These are phyloP conservation scores for Paramecium caudatum DNA, from an alignment of 73 alveolate species.

Conservation along the genomic window DNA sequence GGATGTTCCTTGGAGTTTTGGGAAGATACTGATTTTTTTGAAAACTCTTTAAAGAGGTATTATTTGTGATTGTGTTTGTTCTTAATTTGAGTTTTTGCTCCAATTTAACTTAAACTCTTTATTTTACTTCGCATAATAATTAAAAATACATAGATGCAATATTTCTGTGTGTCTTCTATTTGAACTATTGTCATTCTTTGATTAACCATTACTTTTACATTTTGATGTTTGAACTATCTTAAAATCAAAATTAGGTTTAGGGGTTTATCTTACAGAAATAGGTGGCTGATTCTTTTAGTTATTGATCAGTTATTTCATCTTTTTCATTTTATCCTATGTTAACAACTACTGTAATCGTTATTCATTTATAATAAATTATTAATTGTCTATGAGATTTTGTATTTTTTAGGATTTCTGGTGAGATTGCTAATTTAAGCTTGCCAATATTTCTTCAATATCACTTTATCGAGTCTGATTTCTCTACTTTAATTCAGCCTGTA, in stretches of 20 bases:
- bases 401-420: background rate
- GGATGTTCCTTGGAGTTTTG: background rate
- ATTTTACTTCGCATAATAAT: background rate
- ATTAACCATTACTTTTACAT: no score
- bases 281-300: no score
- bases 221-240: no score
- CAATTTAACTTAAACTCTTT: conserved; percentile 15
- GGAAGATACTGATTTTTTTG: background rate
- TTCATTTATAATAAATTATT: background rate
- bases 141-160: background rate
- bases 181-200: background rate
- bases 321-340: background rate
- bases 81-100: background rate
- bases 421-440: background rate
- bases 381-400: background rate
- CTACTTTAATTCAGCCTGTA: background rate
- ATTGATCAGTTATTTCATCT: background rate
- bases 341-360: background rate
- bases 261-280: no score
- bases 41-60: conserved; percentile 6
- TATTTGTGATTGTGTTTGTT: background rate
- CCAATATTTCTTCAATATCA: background rate
- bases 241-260: no score
- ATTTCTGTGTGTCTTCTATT: background rate
- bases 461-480: background rate